Percentiles rank a stretch among this genome's conserved stretches.
These are phyloP conservation scores for Epichloe elymi DNA, from an alignment of 2,329 filamentous ascomycete genomes.

Conservation along the genomic window DNA sequence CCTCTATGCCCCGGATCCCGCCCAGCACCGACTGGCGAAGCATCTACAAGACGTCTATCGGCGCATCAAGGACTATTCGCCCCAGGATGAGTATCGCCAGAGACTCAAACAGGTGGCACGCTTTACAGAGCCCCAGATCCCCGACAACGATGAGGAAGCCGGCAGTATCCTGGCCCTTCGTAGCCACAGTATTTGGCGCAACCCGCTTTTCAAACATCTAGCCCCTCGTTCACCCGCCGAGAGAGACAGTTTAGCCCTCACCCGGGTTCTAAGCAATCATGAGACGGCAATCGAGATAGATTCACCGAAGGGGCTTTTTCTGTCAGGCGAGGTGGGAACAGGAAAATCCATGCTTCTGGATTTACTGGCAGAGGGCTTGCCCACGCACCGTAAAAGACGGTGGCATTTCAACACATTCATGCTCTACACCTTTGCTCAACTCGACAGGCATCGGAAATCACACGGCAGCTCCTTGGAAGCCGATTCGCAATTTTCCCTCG, in stretches of 20 bases:
- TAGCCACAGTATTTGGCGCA: conserved; percentile 43
- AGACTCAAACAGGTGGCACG: conserved; percentile 48
- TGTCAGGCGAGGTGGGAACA: conserved; percentile 72
- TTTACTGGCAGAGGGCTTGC: conserved; percentile 64
- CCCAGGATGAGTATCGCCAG: conserved; percentile 53
- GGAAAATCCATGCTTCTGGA: conserved; percentile 81
- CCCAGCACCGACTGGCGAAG: conserved; percentile 59
- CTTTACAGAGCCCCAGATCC: conserved; percentile 22
- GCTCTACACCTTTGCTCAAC: conserved; percentile 59
- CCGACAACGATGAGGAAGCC: conserved; percentile 18
- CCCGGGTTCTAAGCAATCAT: conserved; percentile 53
- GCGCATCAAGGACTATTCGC: conserved; percentile 66
- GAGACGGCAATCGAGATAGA: conserved; percentile 59
- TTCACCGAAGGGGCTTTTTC: conserved; percentile 60
- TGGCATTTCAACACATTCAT: conserved; percentile 86
- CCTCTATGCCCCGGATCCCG: conserved; percentile 53
- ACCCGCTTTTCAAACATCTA: conserved; percentile 45
- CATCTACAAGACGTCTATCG: conserved; percentile 68
- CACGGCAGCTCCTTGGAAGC: conserved; percentile 9
- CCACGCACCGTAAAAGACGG: conserved; percentile 56
- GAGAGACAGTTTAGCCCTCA: conserved; percentile 50
- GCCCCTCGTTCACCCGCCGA: conserved; percentile 39
- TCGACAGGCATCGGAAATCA: conserved; percentile 49
- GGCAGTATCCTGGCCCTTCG: conserved; percentile 31
- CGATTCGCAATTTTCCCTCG: conserved; percentile 46